phyloP scores from a whole-genome alignment of 257 asterid species.

The Solanum pennellii region DNA sequence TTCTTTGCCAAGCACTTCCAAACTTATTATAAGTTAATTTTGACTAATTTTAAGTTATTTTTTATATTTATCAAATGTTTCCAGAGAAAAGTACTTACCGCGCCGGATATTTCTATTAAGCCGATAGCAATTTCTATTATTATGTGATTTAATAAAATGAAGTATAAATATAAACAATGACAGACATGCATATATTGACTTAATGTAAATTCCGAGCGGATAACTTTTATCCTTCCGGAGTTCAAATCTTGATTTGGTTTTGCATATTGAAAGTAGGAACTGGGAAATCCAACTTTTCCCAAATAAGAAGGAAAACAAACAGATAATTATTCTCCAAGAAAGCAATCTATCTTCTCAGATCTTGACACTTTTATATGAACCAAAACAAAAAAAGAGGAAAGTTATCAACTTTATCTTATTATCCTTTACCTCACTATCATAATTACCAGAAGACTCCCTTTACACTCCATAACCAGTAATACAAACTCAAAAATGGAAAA shows the following conservation, averaged over 20 bases:
- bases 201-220: too few relatives aligned
- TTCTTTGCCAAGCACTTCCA: too few relatives aligned
- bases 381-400: neutral
- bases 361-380: neutral
- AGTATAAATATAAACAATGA: too few relatives aligned
- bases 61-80: too few relatives aligned
- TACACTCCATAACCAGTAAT: neutral
- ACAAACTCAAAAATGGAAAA: neutral
- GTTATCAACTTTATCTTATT: neutral
- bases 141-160: too few relatives aligned
- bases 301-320: neutral
- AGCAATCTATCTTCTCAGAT: neutral
- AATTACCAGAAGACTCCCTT: neutral
- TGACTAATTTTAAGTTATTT: too few relatives aligned
- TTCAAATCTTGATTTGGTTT: neutral
- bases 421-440: neutral
- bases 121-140: too few relatives aligned
- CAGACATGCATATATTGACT: too few relatives aligned
- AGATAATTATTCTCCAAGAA: neutral
- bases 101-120: too few relatives aligned
- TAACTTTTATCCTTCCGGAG: neutral
- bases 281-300: neutral
- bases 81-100: too few relatives aligned
- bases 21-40: too few relatives aligned
- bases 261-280: neutral